Conservation (phyloP, 2,329 filamentous ascomycete species). For the Tolypocladium sp. region DNA sequence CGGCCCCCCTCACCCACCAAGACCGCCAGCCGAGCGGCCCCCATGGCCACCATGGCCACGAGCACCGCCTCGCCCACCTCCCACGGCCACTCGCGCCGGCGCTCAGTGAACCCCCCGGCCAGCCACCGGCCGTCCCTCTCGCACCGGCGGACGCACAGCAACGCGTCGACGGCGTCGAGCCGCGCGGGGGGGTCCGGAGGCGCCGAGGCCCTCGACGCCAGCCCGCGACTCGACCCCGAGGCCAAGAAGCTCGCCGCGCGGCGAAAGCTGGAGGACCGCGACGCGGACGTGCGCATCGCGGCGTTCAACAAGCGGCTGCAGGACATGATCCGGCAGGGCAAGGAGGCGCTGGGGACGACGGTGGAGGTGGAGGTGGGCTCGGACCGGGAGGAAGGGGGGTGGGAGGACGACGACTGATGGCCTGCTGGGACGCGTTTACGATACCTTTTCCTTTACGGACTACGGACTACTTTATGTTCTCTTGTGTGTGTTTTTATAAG, state of each 20-base stretch:
- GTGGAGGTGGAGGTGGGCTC: constrained; percentile 50
- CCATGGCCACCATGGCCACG: not conserved
- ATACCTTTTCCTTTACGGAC: not conserved
- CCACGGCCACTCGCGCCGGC: constrained; percentile 9
- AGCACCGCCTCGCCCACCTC: constrained; percentile 15
- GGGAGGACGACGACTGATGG: constrained; percentile 15
- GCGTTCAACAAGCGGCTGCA: constrained; percentile 71
- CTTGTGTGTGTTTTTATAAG: not conserved
- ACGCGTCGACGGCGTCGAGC: constrained; percentile 30
- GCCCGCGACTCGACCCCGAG: constrained; percentile 50
- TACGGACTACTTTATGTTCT: not conserved
- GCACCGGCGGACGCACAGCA: constrained; percentile 36
- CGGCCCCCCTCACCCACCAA: constrained; percentile 30
- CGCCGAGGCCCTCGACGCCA: constrained; percentile 17
- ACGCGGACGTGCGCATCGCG: constrained; percentile 70
- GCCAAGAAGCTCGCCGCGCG: constrained; percentile 66
- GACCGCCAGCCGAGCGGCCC: constrained; percentile 24
- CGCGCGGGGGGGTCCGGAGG: constrained; percentile 9
- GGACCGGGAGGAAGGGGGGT: constrained; percentile 30
- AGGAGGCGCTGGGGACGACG: constrained; percentile 71
- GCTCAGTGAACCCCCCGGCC: constrained; percentile 4
- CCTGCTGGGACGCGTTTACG: not conserved
- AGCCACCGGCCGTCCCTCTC: constrained; percentile 8
- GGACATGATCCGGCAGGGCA: constrained; percentile 82
- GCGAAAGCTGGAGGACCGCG: constrained; percentile 62